Base-by-base conservation (phyloP, 108 stramenopile species). In the Nitzschia sp. region DNA sequence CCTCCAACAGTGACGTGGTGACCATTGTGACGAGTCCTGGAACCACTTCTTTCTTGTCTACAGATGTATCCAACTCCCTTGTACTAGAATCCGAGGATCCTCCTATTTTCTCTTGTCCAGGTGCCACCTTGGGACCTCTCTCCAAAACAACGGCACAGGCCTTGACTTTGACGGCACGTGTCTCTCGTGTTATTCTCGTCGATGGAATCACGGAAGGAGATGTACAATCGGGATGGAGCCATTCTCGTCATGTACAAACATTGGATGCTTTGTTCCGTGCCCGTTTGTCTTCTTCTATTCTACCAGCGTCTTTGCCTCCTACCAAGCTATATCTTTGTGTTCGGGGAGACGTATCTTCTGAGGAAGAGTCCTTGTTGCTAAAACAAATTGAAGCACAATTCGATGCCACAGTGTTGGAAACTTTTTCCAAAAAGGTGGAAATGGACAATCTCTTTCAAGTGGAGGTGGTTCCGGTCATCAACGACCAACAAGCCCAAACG, bases 181-280 rank as follows among this genome's bases (percentile, higher is more conserved):
- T 86, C 43, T 78, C 91, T 19, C 77, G 71, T 48, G 79, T 76
- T 3, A 73, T 92, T 3, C 41, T 92, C 10, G 53, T 92, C 15
- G 78, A 80, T 40, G 91, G 91, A 7, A 86, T 92, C 21, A 92
- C 88, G 0, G 63, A 77, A 51, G 87, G 85, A 15, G 91, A 92
- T 76, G 70, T 86, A 20, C 79, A 86, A 72, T 71, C 73, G 7
- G 91, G 88, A 51, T 72, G 88, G 73, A 74, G 67, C 3, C 71
- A 79, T 37, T 86, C 91, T 7, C 70, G 91, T 19, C 91, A 92
- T 71, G 88, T 85, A 3, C 59, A 83, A 29, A 92, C 91, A 8
- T 65, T 92, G 38, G 84, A 85, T 0, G 88, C 89, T 39, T 46
- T 92, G 26, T 90, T 92, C 60, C 78, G 85, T 5, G 75, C 86